A percentile compares a stretch with the other conserved stretches of the same genome.
These are phyloP conservation scores for Pythium diclinum DNA, from an alignment of 352 stramenopile genomes.

Conservation along the genomic window DNA sequence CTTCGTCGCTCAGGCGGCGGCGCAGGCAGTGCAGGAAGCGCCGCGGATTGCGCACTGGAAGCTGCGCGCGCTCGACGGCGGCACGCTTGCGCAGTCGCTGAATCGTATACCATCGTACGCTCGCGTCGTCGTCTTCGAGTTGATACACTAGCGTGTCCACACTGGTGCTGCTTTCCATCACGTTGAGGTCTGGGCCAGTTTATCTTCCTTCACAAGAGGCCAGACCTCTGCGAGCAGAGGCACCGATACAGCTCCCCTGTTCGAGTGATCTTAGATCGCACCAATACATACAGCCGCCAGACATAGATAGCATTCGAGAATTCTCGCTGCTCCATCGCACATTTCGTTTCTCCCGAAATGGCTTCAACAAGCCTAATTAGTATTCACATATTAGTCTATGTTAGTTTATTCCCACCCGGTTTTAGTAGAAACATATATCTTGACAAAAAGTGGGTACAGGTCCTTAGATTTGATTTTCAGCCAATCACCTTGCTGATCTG, in stretches of 20 bases:
- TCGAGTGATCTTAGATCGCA: neutral
- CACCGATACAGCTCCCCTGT: neutral
- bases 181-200: neutral
- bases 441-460: neutral
- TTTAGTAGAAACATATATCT: neutral
- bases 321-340: neutral
- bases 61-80: slow-evolving; percentile 54
- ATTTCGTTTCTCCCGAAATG: neutral
- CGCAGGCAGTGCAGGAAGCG: slow-evolving; percentile 73
- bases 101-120: slow-evolving; percentile 49
- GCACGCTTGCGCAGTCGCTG: slow-evolving; percentile 67
- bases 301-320: neutral
- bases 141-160: slow-evolving; percentile 78
- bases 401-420: neutral
- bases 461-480: slow-evolving; percentile 5
- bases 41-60: slow-evolving; percentile 68
- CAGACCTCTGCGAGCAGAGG: no score
- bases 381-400: neutral
- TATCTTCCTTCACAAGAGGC: neutral
- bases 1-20: slow-evolving; percentile 46
- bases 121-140: slow-evolving; percentile 67
- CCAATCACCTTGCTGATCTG: slow-evolving; percentile 12
- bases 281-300: neutral
- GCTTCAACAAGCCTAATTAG: neutral
- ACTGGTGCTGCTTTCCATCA: slow-evolving; percentile 22